Evolutionary conservation across 2,329 filamentous ascomycete species (phyloP).

Genomic region (Macroventuria anomochaeta): DNA sequence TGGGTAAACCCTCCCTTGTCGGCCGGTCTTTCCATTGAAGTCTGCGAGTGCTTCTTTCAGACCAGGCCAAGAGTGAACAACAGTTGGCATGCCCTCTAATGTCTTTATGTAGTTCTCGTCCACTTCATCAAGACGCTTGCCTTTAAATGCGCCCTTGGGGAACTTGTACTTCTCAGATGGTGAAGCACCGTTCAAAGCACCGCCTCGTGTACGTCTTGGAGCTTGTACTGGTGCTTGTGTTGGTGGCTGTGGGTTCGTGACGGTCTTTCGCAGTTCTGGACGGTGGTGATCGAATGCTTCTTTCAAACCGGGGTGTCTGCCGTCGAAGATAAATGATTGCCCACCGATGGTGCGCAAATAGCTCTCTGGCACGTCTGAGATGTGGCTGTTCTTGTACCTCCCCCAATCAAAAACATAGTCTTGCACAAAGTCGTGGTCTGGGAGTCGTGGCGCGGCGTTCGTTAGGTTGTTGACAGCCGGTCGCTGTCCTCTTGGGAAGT

Average conservation of each 20-base stretch:
- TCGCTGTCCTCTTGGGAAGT: slow-evolving; percentile 20
- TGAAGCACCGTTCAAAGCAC: background rate
- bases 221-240: slow-evolving; percentile 10
- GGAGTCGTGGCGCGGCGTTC: slow-evolving; percentile 19
- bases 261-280: slow-evolving; percentile 23
- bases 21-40: slow-evolving; percentile 31
- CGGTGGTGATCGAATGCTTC: slow-evolving; percentile 36
- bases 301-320: slow-evolving; percentile 26
- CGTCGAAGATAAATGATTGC: slow-evolving; percentile 25
- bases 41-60: slow-evolving; percentile 27
- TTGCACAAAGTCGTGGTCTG: slow-evolving; percentile 16
- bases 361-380: slow-evolving; percentile 27
- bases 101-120: slow-evolving; percentile 29
- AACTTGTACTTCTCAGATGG: slow-evolving; percentile 19
- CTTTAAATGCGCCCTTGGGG: slow-evolving; percentile 19
- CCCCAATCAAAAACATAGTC: slow-evolving; percentile 35
- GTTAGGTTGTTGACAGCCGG: slow-evolving; percentile 4
- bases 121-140: slow-evolving; percentile 25
- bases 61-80: slow-evolving; percentile 27
- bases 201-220: slow-evolving; percentile 6
- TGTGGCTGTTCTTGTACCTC: slow-evolving; percentile 23
- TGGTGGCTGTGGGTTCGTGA: slow-evolving; percentile 5
- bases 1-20: slow-evolving; percentile 11
- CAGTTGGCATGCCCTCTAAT: slow-evolving; percentile 26
- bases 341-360: slow-evolving; percentile 34